Evolutionary conservation across 2,329 filamentous ascomycete species (phyloP).

Genomic region (Sclerotinia spermophila): DNA sequence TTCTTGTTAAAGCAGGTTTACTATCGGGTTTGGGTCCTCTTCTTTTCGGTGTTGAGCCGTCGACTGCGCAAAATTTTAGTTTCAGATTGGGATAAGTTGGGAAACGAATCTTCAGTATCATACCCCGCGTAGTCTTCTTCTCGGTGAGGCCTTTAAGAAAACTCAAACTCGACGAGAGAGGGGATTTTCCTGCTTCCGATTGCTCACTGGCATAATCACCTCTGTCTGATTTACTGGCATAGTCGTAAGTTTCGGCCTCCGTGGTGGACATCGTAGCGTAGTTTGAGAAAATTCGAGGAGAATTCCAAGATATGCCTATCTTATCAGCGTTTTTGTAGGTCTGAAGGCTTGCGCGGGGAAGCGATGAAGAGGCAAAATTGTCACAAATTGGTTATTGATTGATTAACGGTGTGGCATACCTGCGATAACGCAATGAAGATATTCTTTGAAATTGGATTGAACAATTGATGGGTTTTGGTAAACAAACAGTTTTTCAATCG

Average conservation of each 20-base stretch:
- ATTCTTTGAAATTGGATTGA: not conserved
- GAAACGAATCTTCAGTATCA: conserved; percentile 22
- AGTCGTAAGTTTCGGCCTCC: conserved; percentile 32
- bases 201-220: conserved; percentile 36
- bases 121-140: conserved; percentile 76
- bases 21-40: conserved; percentile 94
- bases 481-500: not conserved
- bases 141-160: conserved; percentile 67
- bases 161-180: conserved; percentile 47
- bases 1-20: conserved; percentile 85
- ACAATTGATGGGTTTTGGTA: not conserved
- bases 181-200: conserved; percentile 36
- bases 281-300: not conserved
- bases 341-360: not conserved
- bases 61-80: conserved; percentile 42
- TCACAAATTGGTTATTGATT: not conserved
- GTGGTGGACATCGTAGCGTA: conserved; percentile 30
- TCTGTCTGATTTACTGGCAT: conserved; percentile 30
- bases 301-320: not conserved
- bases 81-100: not conserved
- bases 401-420: not conserved
- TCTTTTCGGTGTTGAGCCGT: conserved; percentile 82
- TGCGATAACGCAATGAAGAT: not conserved
- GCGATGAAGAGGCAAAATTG: conserved; percentile 3
- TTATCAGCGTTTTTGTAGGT: conserved; percentile 1